Evolutionary conservation across 176 grass and related monocot genomes (phyloP).

Genomic region (Otatea glauca): DNA sequence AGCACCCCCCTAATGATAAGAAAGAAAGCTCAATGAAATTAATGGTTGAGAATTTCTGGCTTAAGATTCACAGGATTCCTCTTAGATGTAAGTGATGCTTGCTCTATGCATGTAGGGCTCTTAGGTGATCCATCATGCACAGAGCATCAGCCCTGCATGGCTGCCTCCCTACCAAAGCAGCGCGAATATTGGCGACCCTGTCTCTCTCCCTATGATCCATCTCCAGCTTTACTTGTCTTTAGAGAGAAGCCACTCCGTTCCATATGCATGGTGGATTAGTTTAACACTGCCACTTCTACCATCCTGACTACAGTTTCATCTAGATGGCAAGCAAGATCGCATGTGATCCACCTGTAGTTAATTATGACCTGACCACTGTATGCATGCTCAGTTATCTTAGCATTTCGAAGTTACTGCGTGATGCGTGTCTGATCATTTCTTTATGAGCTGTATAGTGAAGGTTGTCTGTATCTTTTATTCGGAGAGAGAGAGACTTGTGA

Average conservation of each 20-base stretch:
- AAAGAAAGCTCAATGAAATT: neutral
- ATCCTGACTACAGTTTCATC: conserved; percentile 17
- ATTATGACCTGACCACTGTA: neutral
- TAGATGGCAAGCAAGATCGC: conserved; percentile 44
- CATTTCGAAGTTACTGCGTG: conserved; percentile 51
- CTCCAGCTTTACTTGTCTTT: conserved; percentile 40
- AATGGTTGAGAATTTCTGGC: conserved; percentile 41
- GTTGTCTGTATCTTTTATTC: conserved; percentile 45
- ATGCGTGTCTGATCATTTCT: conserved; percentile 41
- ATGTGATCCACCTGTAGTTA: conserved; percentile 55
- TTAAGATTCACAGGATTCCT: conserved; percentile 58
- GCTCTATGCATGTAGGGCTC: conserved; percentile 44
- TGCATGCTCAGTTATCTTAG: conserved; percentile 35
- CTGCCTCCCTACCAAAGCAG: conserved; percentile 66
- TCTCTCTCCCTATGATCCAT: neutral
- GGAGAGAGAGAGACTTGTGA: neutral
- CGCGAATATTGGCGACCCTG: conserved; percentile 65
- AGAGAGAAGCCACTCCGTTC: conserved; percentile 33
- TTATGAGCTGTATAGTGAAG: conserved; percentile 44
- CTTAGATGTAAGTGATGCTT: conserved; percentile 43
- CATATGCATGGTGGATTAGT: conserved; percentile 11
- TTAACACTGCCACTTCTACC: conserved; percentile 30
- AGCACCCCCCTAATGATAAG: conserved; percentile 31
- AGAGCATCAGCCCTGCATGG: conserved; percentile 43
- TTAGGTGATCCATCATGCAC: conserved; percentile 51